These are phyloP conservation scores for Acidiella bohemica DNA, from an alignment of 495 filamentous ascomycete genomes.

Conservation along the genomic window DNA sequence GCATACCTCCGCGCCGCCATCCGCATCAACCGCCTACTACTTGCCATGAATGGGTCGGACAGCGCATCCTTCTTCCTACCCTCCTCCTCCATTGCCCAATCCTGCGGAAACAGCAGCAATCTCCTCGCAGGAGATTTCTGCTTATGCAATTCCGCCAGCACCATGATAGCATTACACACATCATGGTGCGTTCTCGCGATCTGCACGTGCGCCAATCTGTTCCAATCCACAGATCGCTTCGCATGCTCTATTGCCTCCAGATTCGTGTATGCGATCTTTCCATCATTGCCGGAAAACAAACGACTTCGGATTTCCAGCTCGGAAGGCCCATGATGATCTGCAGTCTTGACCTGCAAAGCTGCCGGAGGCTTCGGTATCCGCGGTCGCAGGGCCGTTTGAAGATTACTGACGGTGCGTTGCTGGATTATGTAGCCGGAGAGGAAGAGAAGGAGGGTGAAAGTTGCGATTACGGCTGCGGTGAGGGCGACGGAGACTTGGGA, in stretches of 20 bases:
- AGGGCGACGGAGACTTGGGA: slow-evolving; percentile 31
- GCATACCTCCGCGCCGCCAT: slow-evolving; percentile 31
- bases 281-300: slow-evolving; percentile 24
- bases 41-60: slow-evolving; percentile 25
- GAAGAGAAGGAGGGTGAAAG: slow-evolving; percentile 54
- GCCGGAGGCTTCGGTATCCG: slow-evolving; percentile 24
- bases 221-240: slow-evolving; percentile 24
- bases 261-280: slow-evolving; percentile 21
- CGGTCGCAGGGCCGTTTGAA: slow-evolving; percentile 46
- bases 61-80: slow-evolving; percentile 14
- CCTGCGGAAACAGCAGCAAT: slow-evolving; percentile 34
- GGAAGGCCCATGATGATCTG: background rate
- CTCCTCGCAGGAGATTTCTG: slow-evolving; percentile 32
- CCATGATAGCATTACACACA: slow-evolving; percentile 36
- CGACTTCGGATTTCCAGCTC: slow-evolving; percentile 24
- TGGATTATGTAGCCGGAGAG: slow-evolving; percentile 59
- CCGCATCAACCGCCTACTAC: slow-evolving; percentile 31
- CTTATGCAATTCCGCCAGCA: slow-evolving; percentile 32
- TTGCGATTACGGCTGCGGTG: slow-evolving; percentile 31
- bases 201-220: slow-evolving; percentile 33
- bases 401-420: slow-evolving; percentile 50
- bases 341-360: slow-evolving; percentile 4
- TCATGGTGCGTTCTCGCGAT: slow-evolving; percentile 30
- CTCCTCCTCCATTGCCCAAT: slow-evolving; percentile 26
- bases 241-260: slow-evolving; percentile 20